phyloP scores from a whole-genome alignment of 148 eudicot species.

The Beta vulgaris region DNA sequence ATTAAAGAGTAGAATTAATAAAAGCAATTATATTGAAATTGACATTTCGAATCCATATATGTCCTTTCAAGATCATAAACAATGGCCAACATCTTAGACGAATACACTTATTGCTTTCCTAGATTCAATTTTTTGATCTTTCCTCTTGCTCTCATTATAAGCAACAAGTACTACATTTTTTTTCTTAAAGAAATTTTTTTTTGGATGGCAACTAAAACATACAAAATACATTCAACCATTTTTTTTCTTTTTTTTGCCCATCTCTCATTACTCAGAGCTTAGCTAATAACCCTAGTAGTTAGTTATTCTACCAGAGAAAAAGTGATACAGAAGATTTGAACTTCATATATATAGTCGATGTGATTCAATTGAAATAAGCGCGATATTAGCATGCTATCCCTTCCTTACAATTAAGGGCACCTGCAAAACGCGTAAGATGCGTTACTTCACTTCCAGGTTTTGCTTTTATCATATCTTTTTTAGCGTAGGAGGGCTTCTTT shows the following conservation, averaged over 20 bases:
- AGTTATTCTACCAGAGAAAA: background rate
- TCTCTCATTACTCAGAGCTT: background rate
- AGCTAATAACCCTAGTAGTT: background rate
- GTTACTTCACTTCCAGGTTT: constrained; percentile 38
- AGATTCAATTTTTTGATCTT: background rate
- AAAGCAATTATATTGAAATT: background rate
- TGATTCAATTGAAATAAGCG: background rate
- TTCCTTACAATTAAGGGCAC: constrained; percentile 37
- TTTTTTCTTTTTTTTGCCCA: no score
- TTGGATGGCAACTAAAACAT: background rate
- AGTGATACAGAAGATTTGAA: background rate
- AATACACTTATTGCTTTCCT: background rate
- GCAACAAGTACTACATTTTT: background rate
- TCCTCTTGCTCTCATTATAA: background rate
- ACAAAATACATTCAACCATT: background rate
- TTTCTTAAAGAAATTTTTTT: background rate
- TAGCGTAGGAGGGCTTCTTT: background rate
- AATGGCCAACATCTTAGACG: background rate
- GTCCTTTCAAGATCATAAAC: background rate
- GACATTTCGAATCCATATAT: background rate
- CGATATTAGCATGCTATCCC: constrained; percentile 27
- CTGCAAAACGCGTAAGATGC: constrained; percentile 40
- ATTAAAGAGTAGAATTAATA: no score
- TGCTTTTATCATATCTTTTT: constrained; percentile 31
- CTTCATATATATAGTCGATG: background rate